These are phyloP conservation scores for Stachybotrys elegans DNA, from an alignment of 2,329 filamentous ascomycete genomes.

Conservation along the genomic window DNA sequence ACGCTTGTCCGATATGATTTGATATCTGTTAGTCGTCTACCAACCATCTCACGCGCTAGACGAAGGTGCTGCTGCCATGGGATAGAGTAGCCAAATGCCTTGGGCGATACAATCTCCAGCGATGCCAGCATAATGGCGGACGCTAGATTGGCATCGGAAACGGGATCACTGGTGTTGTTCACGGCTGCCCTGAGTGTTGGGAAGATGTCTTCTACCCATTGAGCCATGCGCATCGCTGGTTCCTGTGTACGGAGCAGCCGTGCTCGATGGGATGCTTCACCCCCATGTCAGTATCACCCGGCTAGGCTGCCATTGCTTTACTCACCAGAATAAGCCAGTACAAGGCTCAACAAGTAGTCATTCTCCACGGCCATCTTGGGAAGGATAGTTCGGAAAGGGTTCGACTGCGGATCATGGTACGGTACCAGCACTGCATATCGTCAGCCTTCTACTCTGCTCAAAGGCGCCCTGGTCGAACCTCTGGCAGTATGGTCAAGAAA, in stretches of 20 bases:
- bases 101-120: slow-evolving; percentile 77
- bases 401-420: slow-evolving; percentile 47
- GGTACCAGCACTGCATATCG: slow-evolving; percentile 38
- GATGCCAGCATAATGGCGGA: slow-evolving; percentile 83
- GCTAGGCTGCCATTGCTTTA: background rate
- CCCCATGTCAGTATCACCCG: background rate
- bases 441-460: slow-evolving; percentile 20
- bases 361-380: slow-evolving; percentile 62
- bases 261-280: slow-evolving; percentile 69
- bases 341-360: slow-evolving; percentile 67
- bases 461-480: too few relatives aligned
- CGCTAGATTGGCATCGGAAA: slow-evolving; percentile 69
- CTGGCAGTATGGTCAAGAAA: slow-evolving; percentile 77
- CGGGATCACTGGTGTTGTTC: slow-evolving; percentile 52
- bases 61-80: slow-evolving; percentile 77
- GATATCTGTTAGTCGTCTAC: slow-evolving; percentile 46
- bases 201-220: slow-evolving; percentile 76
- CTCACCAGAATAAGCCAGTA: slow-evolving; percentile 67
- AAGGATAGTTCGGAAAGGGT: slow-evolving; percentile 45
- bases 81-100: slow-evolving; percentile 73
- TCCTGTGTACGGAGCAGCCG: slow-evolving; percentile 68
- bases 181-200: slow-evolving; percentile 66
- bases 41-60: slow-evolving; percentile 70
- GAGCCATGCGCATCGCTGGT: slow-evolving; percentile 70
- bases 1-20: slow-evolving; percentile 23